Conservation (phyloP, 2,329 filamentous ascomycete genomes). For the Lecanoromycetidae sp. region DNA sequence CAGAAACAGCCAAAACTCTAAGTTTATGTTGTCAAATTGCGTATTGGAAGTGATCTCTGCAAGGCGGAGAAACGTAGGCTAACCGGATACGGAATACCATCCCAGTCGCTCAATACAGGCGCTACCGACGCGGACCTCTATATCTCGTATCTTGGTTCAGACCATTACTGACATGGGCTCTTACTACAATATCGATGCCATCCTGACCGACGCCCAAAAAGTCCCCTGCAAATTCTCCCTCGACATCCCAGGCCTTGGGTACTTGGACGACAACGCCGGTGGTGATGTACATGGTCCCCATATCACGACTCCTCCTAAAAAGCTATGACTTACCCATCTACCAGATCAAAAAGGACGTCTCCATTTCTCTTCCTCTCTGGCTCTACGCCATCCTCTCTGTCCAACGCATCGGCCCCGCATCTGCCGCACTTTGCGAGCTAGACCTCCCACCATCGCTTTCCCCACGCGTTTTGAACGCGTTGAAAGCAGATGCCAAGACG, state of each 20-base stretch:
- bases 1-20: no score
- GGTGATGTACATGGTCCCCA: conserved; percentile 35
- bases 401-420: conserved; percentile 14
- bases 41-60: no score
- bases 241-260: conserved; percentile 73
- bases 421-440: conserved; percentile 57
- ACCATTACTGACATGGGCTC: no score
- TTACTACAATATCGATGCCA: conserved; percentile 76
- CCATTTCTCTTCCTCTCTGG: conserved; percentile 80
- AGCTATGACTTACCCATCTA: background rate
- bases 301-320: background rate
- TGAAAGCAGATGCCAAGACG: conserved; percentile 78
- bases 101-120: no score
- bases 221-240: conserved; percentile 90
- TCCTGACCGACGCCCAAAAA: conserved; percentile 87
- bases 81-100: no score
- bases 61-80: no score
- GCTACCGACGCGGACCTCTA: no score
- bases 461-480: conserved; percentile 69
- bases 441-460: conserved; percentile 70
- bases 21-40: no score
- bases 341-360: conserved; percentile 67
- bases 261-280: conserved; percentile 71
- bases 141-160: no score
- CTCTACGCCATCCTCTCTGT: conserved; percentile 86